These are phyloP conservation scores for Penicillium lividum DNA, from an alignment of 495 filamentous ascomycete genomes.

Conservation along the genomic window DNA sequence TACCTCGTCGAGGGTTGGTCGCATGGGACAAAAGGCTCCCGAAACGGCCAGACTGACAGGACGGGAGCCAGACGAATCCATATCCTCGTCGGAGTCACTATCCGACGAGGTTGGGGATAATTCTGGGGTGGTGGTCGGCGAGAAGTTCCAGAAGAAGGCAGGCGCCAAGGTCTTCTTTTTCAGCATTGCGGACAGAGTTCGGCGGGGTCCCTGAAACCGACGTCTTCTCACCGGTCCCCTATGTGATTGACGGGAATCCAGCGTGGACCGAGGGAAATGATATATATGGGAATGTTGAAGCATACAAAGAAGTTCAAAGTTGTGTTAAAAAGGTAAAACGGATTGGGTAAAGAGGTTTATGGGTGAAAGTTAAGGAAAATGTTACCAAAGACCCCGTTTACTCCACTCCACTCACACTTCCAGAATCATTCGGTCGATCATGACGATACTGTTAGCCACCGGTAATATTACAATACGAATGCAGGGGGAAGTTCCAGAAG, in stretches of 20 bases:
- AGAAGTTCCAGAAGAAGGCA: conserved; percentile 45
- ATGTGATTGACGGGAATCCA: conserved; percentile 25
- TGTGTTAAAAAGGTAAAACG: neutral
- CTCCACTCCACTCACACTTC: conserved; percentile 13
- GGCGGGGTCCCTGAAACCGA: conserved; percentile 28
- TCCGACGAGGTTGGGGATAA: conserved; percentile 45
- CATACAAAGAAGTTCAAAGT: neutral
- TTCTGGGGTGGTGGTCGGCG: conserved; percentile 45
- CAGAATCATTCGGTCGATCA: conserved; percentile 27
- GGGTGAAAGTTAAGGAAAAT: neutral
- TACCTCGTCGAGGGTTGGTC: conserved; percentile 84
- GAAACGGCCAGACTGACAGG: conserved; percentile 64
- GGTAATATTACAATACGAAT: neutral
- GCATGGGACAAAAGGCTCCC: conserved; percentile 68
- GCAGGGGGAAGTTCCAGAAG: conserved; percentile 1
- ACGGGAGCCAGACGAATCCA: conserved; percentile 53
- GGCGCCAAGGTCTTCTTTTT: conserved; percentile 48
- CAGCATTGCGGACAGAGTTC: conserved; percentile 50
- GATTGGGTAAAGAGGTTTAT: neutral
- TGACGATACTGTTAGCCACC: conserved; percentile 5
- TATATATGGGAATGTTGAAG: neutral
- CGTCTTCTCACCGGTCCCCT: conserved; percentile 32
- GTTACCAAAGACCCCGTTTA: neutral
- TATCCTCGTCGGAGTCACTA: conserved; percentile 60
- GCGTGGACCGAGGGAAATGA: conserved; percentile 20